Conservation (phyloP, 352 stramenopile genomes). For the Globisporangium megalacanthum region DNA sequence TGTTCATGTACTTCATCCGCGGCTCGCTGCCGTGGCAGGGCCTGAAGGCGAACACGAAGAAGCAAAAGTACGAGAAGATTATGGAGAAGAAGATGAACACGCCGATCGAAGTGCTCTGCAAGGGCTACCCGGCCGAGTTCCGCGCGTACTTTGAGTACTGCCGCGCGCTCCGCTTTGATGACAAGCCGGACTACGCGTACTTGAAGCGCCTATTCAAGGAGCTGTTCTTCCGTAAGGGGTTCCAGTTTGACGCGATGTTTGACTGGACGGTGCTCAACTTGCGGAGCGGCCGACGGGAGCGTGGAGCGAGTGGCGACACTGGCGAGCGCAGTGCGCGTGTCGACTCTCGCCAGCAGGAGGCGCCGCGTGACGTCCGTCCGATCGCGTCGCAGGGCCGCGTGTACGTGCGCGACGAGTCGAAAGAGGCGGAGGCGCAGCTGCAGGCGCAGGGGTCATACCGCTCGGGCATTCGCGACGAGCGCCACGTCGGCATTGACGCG, state of each 20-base stretch:
- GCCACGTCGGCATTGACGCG: conserved; percentile 41
- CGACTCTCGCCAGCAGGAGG: conserved; percentile 45
- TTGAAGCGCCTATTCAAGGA: conserved; percentile 98
- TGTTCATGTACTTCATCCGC: conserved; percentile 94
- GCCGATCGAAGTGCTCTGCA: conserved; percentile 89
- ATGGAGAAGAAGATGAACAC: conserved; percentile 99
- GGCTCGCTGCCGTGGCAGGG: conserved; percentile 97
- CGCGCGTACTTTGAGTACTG: conserved; percentile 96
- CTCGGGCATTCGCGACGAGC: conserved; percentile 45
- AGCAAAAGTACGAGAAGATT: conserved; percentile 98
- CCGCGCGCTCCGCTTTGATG: conserved; percentile 78
- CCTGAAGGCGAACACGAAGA: conserved; percentile 94
- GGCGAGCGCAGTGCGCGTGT: conserved; percentile 58
- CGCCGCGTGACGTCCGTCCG: conserved; percentile 34
- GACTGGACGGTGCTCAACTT: conserved; percentile 97
- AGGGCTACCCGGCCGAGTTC: conserved; percentile 96
- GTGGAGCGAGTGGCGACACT: conserved; percentile 50
- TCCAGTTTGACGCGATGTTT: conserved; percentile 99
- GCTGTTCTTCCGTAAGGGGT: conserved; percentile 98
- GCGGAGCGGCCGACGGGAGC: conserved; percentile 59
- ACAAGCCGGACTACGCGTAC: conserved; percentile 88
- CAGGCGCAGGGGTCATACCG: conserved; percentile 47
- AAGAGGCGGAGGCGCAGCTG: conserved; percentile 48
- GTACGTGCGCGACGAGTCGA: conserved; percentile 63
- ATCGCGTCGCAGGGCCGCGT: conserved; percentile 54